Evolutionary conservation across 768 basidiomycete genomes (phyloP).

Genomic region (Auriscalpium vulgare): DNA sequence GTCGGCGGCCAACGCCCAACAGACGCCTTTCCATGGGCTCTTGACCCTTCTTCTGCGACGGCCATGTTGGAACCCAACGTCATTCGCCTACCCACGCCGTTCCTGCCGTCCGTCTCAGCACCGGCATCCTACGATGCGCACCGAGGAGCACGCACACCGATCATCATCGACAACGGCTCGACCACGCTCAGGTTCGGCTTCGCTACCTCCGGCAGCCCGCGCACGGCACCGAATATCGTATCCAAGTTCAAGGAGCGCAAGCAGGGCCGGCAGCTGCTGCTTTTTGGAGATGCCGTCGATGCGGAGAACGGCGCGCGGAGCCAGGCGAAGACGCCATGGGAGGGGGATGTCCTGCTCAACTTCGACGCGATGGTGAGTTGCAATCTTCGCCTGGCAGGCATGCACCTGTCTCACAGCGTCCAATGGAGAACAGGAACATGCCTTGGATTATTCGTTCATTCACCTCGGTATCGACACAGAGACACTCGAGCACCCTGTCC

Average conservation of each 20-base stretch:
- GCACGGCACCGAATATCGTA: conserved; percentile 59
- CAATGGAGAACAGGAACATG: conserved; percentile 66
- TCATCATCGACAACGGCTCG: conserved; percentile 88
- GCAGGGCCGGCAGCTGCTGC: conserved; percentile 68
- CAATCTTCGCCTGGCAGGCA: too few species aligned
- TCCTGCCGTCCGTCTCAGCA: conserved; percentile 5
- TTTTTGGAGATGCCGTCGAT: conserved; percentile 87
- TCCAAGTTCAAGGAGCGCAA: conserved; percentile 88
- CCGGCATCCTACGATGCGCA: conserved; percentile 5
- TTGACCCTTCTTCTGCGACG: too few species aligned
- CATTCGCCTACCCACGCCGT: conserved; percentile 2
- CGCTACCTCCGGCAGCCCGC: conserved; percentile 50
- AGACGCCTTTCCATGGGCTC: too few species aligned
- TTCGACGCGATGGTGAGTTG: conserved; percentile 84
- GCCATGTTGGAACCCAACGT: neutral
- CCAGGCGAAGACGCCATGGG: conserved; percentile 80
- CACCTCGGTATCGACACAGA: conserved; percentile 76
- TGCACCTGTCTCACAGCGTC: neutral
- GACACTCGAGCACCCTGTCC: conserved; percentile 74
- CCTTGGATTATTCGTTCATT: conserved; percentile 86
- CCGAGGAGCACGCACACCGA: conserved; percentile 38
- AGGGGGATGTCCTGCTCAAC: conserved; percentile 88
- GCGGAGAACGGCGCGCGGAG: conserved; percentile 76
- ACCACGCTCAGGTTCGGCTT: conserved; percentile 81
- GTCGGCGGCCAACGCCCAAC: too few species aligned